These are phyloP conservation scores for Paecilomyces niveus DNA, from an alignment of 2,329 filamentous ascomycete genomes.

Conservation along the genomic window DNA sequence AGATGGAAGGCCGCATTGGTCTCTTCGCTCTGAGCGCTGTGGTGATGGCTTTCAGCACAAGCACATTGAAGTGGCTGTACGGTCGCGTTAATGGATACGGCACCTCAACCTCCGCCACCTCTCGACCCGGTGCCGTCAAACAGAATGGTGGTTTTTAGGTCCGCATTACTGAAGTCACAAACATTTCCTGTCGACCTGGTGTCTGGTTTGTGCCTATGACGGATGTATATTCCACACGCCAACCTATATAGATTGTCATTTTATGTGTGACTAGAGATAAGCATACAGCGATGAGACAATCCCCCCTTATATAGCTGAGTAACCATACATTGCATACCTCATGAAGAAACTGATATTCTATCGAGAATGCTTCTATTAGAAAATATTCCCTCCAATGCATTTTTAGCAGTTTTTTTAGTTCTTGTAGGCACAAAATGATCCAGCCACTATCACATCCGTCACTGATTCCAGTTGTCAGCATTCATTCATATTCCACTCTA, in stretches of 20 bases:
- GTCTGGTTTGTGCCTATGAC: too few species aligned
- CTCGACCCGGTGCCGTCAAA: constrained; percentile 23
- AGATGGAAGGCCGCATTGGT: constrained; percentile 56
- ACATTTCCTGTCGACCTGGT: not conserved
- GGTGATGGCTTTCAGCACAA: constrained; percentile 65
- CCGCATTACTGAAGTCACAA: not conserved
- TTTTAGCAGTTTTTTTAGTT: too few species aligned
- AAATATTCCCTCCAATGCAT: too few species aligned
- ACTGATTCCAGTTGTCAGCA: too few species aligned
- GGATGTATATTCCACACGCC: not conserved
- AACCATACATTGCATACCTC: too few species aligned
- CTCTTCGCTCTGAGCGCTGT: constrained; percentile 65
- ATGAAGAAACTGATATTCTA: too few species aligned
- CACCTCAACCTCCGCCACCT: constrained; percentile 10
- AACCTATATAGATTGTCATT: not conserved
- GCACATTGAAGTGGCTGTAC: constrained; percentile 63
- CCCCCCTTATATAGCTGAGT: not conserved
- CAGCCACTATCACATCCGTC: too few species aligned
- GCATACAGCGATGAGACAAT: not conserved
- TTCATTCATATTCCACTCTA: too few species aligned
- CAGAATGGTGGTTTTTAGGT: constrained; percentile 9
- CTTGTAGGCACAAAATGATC: too few species aligned
- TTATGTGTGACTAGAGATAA: not conserved
- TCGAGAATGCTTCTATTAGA: too few species aligned
- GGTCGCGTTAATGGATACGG: constrained; percentile 40